Evolutionary conservation across 331 rosid genomes (phyloP).

Genomic region (Acacia pycnantha): DNA sequence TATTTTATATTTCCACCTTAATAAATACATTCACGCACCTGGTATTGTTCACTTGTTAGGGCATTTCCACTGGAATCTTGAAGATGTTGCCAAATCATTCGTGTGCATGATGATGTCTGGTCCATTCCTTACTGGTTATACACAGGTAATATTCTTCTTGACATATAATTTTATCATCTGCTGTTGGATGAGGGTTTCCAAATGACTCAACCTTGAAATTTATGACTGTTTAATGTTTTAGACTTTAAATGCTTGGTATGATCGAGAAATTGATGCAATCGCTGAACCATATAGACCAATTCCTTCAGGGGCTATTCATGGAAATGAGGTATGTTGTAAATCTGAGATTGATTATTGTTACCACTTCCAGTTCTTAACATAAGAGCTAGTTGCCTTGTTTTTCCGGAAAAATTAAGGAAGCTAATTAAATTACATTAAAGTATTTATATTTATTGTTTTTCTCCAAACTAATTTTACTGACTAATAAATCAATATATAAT

Average conservation of each 20-base stretch:
- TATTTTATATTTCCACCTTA: neutral
- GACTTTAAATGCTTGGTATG: neutral
- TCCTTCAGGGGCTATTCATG: constrained; percentile 69
- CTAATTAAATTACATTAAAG: no score
- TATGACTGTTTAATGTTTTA: neutral
- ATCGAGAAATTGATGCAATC: neutral
- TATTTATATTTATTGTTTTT: no score
- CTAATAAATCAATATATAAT: no score
- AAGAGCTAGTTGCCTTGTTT: no score
- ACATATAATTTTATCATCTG: neutral
- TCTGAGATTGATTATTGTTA: neutral
- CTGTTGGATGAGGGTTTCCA: neutral
- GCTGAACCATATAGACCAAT: constrained; percentile 75
- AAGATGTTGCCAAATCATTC: neutral
- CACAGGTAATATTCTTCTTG: neutral
- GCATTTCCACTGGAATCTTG: neutral
- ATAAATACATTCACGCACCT: neutral
- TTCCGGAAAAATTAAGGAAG: no score
- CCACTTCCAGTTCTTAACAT: no score
- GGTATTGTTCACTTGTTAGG: neutral
- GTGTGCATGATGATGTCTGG: neutral
- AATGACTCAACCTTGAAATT: neutral
- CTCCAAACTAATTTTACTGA: no score
- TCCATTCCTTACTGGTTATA: neutral
- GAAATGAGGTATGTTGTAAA: constrained; percentile 48